Conservation (phyloP, 176 grass and related monocot genomes). For the Canna indica region DNA sequence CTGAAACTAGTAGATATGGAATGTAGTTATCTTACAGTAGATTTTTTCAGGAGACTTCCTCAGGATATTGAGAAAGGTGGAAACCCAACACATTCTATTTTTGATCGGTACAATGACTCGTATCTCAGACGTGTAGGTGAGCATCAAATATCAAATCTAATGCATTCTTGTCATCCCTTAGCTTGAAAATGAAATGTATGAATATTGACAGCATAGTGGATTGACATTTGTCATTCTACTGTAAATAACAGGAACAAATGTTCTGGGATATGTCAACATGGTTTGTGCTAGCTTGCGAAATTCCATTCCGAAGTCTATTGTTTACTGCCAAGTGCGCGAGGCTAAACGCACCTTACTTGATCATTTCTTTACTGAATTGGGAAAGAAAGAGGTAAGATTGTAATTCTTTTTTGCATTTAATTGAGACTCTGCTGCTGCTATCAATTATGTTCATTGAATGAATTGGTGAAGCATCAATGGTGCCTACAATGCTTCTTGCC, state of each 20-base stretch:
- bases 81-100: constrained; percentile 16
- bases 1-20: constrained; percentile 16
- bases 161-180: not conserved
- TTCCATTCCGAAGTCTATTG: constrained; percentile 13
- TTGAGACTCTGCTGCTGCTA: too few species aligned
- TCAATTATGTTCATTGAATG: too few species aligned
- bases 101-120: constrained; percentile 12
- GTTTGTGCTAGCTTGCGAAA: constrained; percentile 12
- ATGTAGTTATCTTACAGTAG: constrained; percentile 12
- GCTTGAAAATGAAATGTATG: not conserved
- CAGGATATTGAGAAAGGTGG: constrained; percentile 17
- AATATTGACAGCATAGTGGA: not conserved
- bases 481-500: too few species aligned
- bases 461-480: too few species aligned
- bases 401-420: not conserved
- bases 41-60: constrained; percentile 12
- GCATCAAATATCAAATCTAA: not conserved
- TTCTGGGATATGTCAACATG: constrained; percentile 15
- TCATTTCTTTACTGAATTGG: constrained; percentile 13
- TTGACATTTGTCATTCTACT: not conserved
- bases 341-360: constrained; percentile 12
- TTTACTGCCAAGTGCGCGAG: constrained; percentile 14
- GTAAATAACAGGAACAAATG: constrained; percentile 7
- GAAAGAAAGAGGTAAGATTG: constrained; percentile 7
- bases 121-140: constrained; percentile 14